Conservation (phyloP, 352 stramenopile genomes). For the Elongisporangium anandrum region DNA sequence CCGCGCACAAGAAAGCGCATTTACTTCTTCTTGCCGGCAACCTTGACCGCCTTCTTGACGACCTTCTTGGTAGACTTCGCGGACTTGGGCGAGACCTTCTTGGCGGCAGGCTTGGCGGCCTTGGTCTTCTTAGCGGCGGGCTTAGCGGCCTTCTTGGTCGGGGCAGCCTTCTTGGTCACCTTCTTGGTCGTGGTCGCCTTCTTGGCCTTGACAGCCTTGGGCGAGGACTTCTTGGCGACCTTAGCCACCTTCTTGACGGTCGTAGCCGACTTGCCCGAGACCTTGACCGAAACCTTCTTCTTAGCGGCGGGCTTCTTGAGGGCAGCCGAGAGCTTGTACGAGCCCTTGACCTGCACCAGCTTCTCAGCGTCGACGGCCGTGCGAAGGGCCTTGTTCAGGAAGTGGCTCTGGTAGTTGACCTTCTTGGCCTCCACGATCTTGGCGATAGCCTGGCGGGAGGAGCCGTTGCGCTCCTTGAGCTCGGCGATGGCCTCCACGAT, state of each 20-base stretch:
- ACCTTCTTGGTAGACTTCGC: conserved; percentile 47
- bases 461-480: conserved; percentile 92
- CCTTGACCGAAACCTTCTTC: conserved; percentile 65
- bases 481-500: conserved; percentile 88
- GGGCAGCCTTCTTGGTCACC: conserved; percentile 52
- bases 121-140: conserved; percentile 34
- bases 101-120: conserved; percentile 34
- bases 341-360: conserved; percentile 85
- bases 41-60: conserved; percentile 20
- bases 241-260: conserved; percentile 50
- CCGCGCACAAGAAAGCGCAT: conserved; percentile 5
- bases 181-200: conserved; percentile 45
- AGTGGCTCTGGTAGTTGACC: conserved; percentile 74
- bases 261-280: conserved; percentile 38
- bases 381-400: conserved; percentile 89
- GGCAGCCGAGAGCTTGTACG: conserved; percentile 72
- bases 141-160: conserved; percentile 51
- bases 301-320: conserved; percentile 56
- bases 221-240: conserved; percentile 41
- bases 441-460: conserved; percentile 87
- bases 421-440: conserved; percentile 89
- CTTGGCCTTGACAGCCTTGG: conserved; percentile 41
- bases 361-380: conserved; percentile 83
- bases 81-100: conserved; percentile 31
- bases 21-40: conserved; percentile 45